Evolutionary conservation across 345 rosid genomes (phyloP).

Genomic region (Aquilaria yunnanensis): DNA sequence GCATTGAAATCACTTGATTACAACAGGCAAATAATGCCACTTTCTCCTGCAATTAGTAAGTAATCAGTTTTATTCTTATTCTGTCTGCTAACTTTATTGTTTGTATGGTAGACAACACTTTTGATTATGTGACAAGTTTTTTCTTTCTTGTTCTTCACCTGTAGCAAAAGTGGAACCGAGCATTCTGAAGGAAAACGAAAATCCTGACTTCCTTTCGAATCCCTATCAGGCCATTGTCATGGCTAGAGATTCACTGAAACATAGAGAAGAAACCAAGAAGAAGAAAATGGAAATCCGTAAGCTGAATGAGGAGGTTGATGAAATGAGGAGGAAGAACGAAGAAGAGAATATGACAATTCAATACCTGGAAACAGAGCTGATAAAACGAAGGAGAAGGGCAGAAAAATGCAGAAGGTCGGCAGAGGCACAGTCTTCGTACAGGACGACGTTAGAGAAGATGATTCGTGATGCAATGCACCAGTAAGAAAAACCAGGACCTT

Average conservation of each 20-base stretch:
- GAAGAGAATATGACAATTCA: slow-evolving; percentile 66
- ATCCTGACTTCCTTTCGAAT: slow-evolving; percentile 45
- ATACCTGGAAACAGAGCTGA: slow-evolving; percentile 65
- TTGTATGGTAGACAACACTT: no score
- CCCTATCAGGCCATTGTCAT: slow-evolving; percentile 78
- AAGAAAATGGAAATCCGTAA: slow-evolving; percentile 53
- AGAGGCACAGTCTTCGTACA: slow-evolving; percentile 90
- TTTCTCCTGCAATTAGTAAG: slow-evolving; percentile 53
- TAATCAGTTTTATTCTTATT: not conserved
- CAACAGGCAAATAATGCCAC: slow-evolving; percentile 50
- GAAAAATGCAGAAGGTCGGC: slow-evolving; percentile 92
- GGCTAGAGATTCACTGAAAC: slow-evolving; percentile 79
- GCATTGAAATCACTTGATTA: slow-evolving; percentile 52
- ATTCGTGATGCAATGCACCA: slow-evolving; percentile 98
- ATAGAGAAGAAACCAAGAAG: slow-evolving; percentile 63
- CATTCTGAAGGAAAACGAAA: slow-evolving; percentile 65
- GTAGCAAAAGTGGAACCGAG: slow-evolving; percentile 41
- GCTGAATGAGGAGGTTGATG: slow-evolving; percentile 56
- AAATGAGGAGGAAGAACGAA: slow-evolving; percentile 47
- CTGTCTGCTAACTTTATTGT: not conserved
- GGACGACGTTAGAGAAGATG: slow-evolving; percentile 86
- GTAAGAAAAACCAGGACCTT: slow-evolving; percentile 36
- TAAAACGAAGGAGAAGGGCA: slow-evolving; percentile 76
- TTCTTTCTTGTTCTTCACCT: slow-evolving; percentile 18
- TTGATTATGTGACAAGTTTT: not conserved